A percentile compares a stretch with the other conserved stretches of the same genome.
Evolutionary conservation across 1,284 basidiomycete genomes (phyloP).

Genomic region (Apiotrichum akiyoshidainum): DNA sequence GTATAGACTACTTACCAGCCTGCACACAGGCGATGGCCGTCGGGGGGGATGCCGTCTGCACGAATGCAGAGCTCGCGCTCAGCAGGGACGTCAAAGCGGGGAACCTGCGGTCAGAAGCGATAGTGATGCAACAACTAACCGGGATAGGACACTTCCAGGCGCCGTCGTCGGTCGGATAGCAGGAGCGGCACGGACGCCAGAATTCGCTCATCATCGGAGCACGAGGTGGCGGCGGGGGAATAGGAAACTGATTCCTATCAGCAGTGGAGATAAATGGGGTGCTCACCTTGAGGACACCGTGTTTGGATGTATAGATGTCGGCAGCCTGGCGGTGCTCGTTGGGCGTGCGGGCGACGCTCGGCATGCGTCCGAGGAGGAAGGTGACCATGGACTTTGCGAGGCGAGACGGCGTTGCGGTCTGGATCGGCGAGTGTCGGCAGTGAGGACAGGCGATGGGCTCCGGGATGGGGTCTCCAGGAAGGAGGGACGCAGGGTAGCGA

Average conservation of each 20-base stretch:
- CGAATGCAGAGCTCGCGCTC: slow-evolving; percentile 22
- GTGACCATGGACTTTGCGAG: slow-evolving; percentile 21
- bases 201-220: slow-evolving; percentile 16
- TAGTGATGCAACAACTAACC: slow-evolving; percentile 6
- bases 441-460: slow-evolving; percentile 52
- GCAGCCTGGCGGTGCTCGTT: slow-evolving; percentile 22
- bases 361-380: slow-evolving; percentile 19
- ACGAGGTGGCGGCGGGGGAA: slow-evolving; percentile 21
- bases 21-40: slow-evolving; percentile 26
- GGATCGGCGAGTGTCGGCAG: slow-evolving; percentile 23
- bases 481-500: slow-evolving; percentile 66
- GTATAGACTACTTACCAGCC: slow-evolving; percentile 16
- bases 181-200: slow-evolving; percentile 25
- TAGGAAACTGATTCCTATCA: slow-evolving; percentile 21
- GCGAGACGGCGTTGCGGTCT: slow-evolving; percentile 19
- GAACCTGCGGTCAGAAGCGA: slow-evolving; percentile 14
- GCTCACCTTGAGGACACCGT: slow-evolving; percentile 16
- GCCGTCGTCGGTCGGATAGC: slow-evolving; percentile 21
- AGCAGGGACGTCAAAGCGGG: slow-evolving; percentile 21
- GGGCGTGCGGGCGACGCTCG: slow-evolving; percentile 15
- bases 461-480: slow-evolving; percentile 69
- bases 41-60: slow-evolving; percentile 21
- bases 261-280: neutral
- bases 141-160: slow-evolving; percentile 24
- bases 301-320: slow-evolving; percentile 12